phyloP scores from a whole-genome alignment of 805 yeast species.

The Cyberlindnera sargentensis region DNA sequence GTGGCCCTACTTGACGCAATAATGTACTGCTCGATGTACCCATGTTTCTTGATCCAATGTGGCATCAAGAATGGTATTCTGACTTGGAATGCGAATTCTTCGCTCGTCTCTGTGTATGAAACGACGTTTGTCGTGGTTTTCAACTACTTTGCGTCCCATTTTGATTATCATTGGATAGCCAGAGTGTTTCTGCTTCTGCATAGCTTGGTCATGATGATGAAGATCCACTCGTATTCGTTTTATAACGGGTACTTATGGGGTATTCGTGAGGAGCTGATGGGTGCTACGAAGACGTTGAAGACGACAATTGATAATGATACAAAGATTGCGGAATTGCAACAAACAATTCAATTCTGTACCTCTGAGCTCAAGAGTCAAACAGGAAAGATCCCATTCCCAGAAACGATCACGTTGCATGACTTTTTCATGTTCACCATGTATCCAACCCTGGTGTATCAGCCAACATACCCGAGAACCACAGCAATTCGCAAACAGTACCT shows the following conservation, averaged over 20 bases:
- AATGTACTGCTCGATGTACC: neutral
- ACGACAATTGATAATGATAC: too few relatives aligned
- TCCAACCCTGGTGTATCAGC: neutral
- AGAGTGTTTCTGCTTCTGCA: neutral
- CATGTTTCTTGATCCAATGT: neutral
- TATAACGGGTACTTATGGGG: neutral
- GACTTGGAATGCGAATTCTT: neutral
- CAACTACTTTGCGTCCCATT: neutral
- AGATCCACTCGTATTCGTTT: neutral
- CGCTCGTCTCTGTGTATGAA: neutral
- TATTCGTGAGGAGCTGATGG: too few relatives aligned
- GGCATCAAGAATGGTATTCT: neutral
- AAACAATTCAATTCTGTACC: too few relatives aligned
- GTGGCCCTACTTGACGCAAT: conserved; percentile 67
- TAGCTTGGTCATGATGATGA: neutral
- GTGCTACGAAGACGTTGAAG: too few relatives aligned
- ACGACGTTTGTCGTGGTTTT: neutral
- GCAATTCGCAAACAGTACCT: neutral
- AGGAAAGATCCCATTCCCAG: too few relatives aligned
- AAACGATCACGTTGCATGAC: neutral
- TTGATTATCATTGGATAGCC: neutral
- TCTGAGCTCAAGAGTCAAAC: too few relatives aligned
- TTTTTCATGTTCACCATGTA: neutral
- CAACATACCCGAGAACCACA: neutral
- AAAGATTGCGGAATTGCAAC: too few relatives aligned